Base-by-base conservation (phyloP, 345 rosid species). In the Euphorbia peplus region DNA sequence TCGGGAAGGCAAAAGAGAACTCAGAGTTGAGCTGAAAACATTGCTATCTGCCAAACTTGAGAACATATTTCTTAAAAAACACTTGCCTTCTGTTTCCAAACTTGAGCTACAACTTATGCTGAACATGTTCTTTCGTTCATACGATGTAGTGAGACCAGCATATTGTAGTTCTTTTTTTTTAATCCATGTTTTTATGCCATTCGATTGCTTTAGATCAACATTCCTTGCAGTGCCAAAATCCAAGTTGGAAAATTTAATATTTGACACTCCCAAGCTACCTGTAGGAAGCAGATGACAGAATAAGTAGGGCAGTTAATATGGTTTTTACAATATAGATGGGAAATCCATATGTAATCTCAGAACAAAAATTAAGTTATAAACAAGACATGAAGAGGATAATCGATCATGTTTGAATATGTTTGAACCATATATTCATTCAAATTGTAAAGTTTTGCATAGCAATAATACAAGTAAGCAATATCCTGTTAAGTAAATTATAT, bases 201-300 rank as follows among this genome's bases (percentile, higher is more conserved):
- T 63, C 19, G 26, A 57, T 64, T 66, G 68, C 50, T 8, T 63
- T 14, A 81, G 53, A 53, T 63, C 48, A 12, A 74, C 47, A 63
- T 73, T 64, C 55, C 62, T 77, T 68, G 63, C 68, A 65, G 75
- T 50, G 22, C 73, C 52, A 63, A 71, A 69, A 50, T 63, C 72
- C 42, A 67, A 41, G 35, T 61, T 69, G 0, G 60, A 47, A 28
- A 74, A 60, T 57, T 70, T 81, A 53, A 78, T 14, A 65, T 76
- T 74, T 50, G 82, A 76, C 61, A 70, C 68, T 68, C 82, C 82
- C 53, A 85, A 70, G 70, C 79, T 75, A 73, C 83, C 86, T 80
- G 83, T 47, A 74, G 51, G 56, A 47, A 53, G 46, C 57, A 60
- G 39, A 68, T 8, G 41, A 4, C n/a, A 30, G 5, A 15, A 37